Evolutionary conservation across 2,329 filamentous ascomycete genomes (phyloP).

Genomic region (Alternaria atra): DNA sequence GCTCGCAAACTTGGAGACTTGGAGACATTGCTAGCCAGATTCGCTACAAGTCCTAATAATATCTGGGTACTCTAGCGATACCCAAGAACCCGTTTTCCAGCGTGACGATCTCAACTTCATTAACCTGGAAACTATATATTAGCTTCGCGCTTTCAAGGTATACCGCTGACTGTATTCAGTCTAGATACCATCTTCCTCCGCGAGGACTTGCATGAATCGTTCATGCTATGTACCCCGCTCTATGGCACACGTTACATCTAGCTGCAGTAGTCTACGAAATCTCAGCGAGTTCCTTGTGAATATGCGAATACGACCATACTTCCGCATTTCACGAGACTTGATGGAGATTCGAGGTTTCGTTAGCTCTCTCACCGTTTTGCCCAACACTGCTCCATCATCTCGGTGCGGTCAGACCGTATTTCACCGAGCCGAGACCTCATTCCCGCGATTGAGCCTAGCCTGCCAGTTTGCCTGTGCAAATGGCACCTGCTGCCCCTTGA

Average conservation of each 20-base stretch:
- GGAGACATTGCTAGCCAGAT: background rate
- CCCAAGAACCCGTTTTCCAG: background rate
- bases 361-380: background rate
- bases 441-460: background rate
- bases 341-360: background rate
- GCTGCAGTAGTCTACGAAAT: slow-evolving; percentile 3
- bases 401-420: background rate
- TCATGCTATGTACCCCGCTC: background rate
- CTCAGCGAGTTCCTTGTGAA: background rate
- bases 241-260: background rate
- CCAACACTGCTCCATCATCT: background rate
- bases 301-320: background rate
- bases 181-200: background rate
- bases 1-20: background rate
- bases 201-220: background rate
- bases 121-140: slow-evolving; percentile 1
- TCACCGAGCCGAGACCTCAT: background rate
- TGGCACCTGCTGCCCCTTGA: background rate
- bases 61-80: background rate
- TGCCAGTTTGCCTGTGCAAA: background rate
- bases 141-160: background rate
- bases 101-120: background rate
- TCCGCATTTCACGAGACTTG: background rate
- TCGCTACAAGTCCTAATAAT: background rate
- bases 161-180: background rate